Conservation (phyloP, 345 rosid species). For the Diplotaxis tenuifolia region DNA sequence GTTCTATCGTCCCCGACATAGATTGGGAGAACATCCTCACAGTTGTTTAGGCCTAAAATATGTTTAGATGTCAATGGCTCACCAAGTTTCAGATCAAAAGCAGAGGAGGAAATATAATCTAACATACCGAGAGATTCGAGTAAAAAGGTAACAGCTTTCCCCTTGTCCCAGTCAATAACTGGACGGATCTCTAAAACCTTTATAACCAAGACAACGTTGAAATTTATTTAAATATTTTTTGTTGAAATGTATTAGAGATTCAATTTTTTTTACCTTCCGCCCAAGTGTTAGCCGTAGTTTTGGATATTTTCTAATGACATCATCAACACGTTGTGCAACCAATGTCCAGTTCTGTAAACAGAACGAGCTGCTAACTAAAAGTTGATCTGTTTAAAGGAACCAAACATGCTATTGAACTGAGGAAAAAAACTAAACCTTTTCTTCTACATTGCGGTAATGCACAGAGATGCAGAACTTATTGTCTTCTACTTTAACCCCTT, state of each 20-base stretch:
- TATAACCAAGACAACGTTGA: background rate
- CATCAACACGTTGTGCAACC: constrained; percentile 55
- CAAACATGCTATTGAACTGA: background rate
- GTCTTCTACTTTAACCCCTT: constrained; percentile 78
- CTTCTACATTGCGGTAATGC: constrained; percentile 92
- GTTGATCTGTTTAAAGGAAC: constrained; percentile 2
- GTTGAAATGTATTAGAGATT: background rate
- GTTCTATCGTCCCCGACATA: constrained; percentile 95
- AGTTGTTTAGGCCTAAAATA: constrained; percentile 53
- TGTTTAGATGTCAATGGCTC: background rate
- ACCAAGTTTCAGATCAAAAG: background rate
- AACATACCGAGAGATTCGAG: constrained; percentile 83
- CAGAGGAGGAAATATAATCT: background rate
- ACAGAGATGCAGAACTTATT: constrained; percentile 93
- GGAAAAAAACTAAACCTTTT: constrained; percentile 38
- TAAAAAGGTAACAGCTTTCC: constrained; percentile 82
- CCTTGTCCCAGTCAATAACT: constrained; percentile 90
- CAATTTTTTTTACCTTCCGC: constrained; percentile 55
- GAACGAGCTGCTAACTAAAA: background rate
- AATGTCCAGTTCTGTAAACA: constrained; percentile 52
- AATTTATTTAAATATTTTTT: background rate
- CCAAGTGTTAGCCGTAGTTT: constrained; percentile 66
- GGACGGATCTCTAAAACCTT: constrained; percentile 96
- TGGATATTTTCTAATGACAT: constrained; percentile 53
- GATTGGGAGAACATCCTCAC: constrained; percentile 87